These are phyloP conservation scores for Chlorociboria aeruginascens DNA, from an alignment of 495 filamentous ascomycete genomes.

Conservation along the genomic window DNA sequence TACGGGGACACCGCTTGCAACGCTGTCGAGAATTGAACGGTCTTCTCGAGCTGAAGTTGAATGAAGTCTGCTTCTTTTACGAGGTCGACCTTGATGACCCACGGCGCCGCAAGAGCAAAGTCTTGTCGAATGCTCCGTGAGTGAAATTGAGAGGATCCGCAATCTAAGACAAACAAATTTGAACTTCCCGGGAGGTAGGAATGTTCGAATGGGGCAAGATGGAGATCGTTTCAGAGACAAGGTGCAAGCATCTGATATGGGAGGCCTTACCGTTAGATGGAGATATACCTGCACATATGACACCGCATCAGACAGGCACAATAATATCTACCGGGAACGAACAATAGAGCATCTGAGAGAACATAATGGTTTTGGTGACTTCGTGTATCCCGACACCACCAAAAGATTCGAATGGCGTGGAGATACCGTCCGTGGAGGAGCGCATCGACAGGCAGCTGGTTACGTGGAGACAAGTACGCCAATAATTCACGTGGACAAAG, in stretches of 20 bases:
- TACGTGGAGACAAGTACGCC: neutral
- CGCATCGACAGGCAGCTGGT: conserved; percentile 6
- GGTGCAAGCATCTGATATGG: conserved; percentile 18
- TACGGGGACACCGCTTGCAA: conserved; percentile 31
- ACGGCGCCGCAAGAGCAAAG: conserved; percentile 28
- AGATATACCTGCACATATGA: conserved; percentile 22
- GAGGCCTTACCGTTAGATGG: conserved; percentile 20
- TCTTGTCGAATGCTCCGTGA: conserved; percentile 29
- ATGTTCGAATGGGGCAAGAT: neutral
- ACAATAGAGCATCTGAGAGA: conserved; percentile 12
- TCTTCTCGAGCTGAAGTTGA: conserved; percentile 29
- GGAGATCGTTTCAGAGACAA: conserved; percentile 10
- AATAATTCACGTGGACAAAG: neutral
- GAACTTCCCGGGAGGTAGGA: conserved; percentile 22
- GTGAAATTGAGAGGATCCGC: conserved; percentile 24
- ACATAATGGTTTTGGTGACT: conserved; percentile 13
- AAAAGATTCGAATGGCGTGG: conserved; percentile 22
- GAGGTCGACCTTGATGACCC: conserved; percentile 32
- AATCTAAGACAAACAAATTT: conserved; percentile 41
- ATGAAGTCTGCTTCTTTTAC: conserved; percentile 42
- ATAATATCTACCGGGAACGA: conserved; percentile 18
- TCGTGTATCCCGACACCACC: conserved; percentile 8
- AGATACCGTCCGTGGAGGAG: conserved; percentile 20
- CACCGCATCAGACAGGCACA: conserved; percentile 14
- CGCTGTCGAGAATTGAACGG: conserved; percentile 28